phyloP scores from a whole-genome alignment of 1,139 yeast species.

The Geotrichum histeridarum region DNA sequence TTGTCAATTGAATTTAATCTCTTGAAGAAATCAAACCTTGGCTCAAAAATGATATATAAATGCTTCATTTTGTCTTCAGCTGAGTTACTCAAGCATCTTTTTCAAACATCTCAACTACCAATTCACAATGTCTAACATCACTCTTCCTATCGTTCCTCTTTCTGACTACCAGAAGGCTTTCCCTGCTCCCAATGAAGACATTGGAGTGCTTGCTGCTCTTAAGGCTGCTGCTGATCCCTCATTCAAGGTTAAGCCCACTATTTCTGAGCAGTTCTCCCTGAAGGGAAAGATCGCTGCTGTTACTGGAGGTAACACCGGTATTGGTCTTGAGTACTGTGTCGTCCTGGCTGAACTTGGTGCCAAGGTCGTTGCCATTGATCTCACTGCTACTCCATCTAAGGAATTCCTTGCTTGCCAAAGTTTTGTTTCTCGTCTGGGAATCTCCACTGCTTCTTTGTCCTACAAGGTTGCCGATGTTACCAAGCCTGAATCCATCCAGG shows the following conservation, averaged over 20 bases:
- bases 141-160: constrained; percentile 25
- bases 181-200: constrained; percentile 28
- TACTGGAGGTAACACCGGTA: constrained; percentile 42
- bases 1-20: background rate
- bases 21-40: background rate
- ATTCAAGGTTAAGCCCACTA: constrained; percentile 27
- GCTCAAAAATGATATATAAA: background rate
- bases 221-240: constrained; percentile 28
- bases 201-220: constrained; percentile 33
- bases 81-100: background rate
- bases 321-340: constrained; percentile 38
- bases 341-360: constrained; percentile 43
- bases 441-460: constrained; percentile 26
- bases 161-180: constrained; percentile 24
- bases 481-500: constrained; percentile 42
- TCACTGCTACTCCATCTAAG: constrained; percentile 27
- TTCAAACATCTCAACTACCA: background rate
- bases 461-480: constrained; percentile 44
- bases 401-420: constrained; percentile 33
- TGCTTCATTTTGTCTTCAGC: too few species aligned
- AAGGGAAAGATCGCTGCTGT: constrained; percentile 39
- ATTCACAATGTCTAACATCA: background rate
- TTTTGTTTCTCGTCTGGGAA: constrained; percentile 36
- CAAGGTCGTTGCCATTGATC: constrained; percentile 36
- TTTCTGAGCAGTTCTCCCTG: constrained; percentile 37